These are phyloP conservation scores for Tylopilus subfusipes DNA, from an alignment of 768 basidiomycete genomes.

Conservation along the genomic window DNA sequence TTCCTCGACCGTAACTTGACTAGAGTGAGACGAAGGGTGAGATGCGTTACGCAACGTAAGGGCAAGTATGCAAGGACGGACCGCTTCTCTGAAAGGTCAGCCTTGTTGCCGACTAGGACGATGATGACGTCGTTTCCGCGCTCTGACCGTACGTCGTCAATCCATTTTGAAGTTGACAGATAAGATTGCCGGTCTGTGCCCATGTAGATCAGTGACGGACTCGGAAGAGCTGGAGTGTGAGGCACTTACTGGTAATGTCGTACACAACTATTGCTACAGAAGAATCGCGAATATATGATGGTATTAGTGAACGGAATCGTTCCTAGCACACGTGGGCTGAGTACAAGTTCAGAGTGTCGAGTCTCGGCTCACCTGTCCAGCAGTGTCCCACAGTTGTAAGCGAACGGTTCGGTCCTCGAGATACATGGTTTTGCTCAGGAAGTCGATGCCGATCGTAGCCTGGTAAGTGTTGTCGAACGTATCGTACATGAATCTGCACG, in stretches of 20 bases:
- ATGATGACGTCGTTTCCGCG: constrained; percentile 98
- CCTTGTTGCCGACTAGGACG: constrained; percentile 98
- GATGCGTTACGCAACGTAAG: neutral
- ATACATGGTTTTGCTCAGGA: constrained; percentile 99
- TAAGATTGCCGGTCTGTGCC: constrained; percentile 90
- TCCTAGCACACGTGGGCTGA: constrained; percentile 52
- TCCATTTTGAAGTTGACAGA: constrained; percentile 97
- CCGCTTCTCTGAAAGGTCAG: constrained; percentile 98
- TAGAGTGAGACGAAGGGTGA: constrained; percentile 33
- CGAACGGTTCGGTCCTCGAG: constrained; percentile 97
- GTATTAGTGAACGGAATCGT: constrained; percentile 95
- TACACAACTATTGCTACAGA: constrained; percentile 98
- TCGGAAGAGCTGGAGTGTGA: neutral
- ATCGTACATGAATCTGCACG: constrained; percentile 91
- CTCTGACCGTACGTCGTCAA: constrained; percentile 97
- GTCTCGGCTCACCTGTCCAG: constrained; percentile 66
- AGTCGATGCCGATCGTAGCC: constrained; percentile 97
- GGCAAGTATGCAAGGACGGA: constrained; percentile 37
- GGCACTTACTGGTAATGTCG: constrained; percentile 89
- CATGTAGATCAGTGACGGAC: constrained; percentile 2
- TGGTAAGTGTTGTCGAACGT: constrained; percentile 99
- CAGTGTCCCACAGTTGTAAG: constrained; percentile 98
- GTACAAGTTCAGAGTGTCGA: neutral
- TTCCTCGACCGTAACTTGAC: constrained; percentile 98
- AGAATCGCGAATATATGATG: constrained; percentile 98